Base-by-base conservation (phyloP, 2,329 filamentous ascomycete genomes). In the Fusarium keratoplasticum region DNA sequence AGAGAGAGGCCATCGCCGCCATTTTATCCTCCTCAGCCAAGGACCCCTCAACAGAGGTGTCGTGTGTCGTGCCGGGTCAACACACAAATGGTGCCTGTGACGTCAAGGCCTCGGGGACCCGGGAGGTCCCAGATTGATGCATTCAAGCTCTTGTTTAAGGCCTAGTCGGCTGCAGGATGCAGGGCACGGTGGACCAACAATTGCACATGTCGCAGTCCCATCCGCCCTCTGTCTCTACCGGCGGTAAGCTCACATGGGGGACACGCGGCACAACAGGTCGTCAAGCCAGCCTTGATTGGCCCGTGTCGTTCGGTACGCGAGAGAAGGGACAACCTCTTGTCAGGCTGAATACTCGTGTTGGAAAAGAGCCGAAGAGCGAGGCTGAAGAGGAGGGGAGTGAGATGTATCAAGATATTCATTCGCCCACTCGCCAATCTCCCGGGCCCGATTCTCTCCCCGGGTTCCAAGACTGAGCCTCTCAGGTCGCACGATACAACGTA, bases 71-170 rank as follows among this genome's bases (percentile, higher is more conserved):
- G 3, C 57, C 55, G 18, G n/a, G 52, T 63, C 38, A 42, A 58
- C 52, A 14, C 25, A 31, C 38, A 71, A 25, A 62, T 38, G 57
- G 36, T 68, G 33, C 55, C 42, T 61, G 65, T 73, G 71, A 73
- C 71, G 71, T 73, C 71, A 73, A 60, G 3, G 29, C 27, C 25
- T 50, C 59, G 65, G 38, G 64, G 60, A 31, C 38, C n/a, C 31
- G 64, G 65, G 54, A 20, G 40, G 38, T 27, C 61, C 8, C 9
- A 22, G 31, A 40, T 33, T 16, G 29, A 58, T 29, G 13, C 27
- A 33, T 62, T 31, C 10, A 64, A 25, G 20, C 22, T 68, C 20
- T 44, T 27, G 33, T 59, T 59, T 35, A 27, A 52, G 47, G 42
- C 35, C 42, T 29, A 33, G 29, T 38, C 60, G 36, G 60, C 59